Base-by-base conservation (phyloP, 805 yeast genomes). In the Saccharomycopsis fermentans region DNA sequence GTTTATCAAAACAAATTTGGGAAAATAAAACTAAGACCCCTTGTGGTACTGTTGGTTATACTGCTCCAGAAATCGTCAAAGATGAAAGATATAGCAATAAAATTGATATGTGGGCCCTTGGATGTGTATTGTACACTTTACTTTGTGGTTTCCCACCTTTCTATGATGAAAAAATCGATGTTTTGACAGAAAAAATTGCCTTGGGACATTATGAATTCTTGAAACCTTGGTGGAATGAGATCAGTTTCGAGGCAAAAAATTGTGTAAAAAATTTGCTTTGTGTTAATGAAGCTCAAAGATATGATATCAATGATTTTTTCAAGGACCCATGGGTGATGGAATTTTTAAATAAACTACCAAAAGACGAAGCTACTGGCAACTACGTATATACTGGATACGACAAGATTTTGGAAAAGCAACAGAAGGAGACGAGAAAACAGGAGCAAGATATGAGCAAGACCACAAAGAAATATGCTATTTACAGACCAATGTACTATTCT, bases 61-160 rank as follows among this genome's bases (percentile, higher is more conserved):
- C 98, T 1, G 99, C 99, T 0, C 99, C 99, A 0, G 99, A 94
- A 71, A 92, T 94, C 65, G 98, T 94, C 47, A 84, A 86, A 63
- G 98, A 94, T 70, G 96, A 91, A 73, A 79, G 84, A 53, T 94
- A 94, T 69, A 87, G 96, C 1, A 90, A 88, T 74, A 86, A 90
- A 63, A 99, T 94, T 39, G 99, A 94, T 70, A 89, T 94, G 94
- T 94, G 99, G 99, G 97, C 97, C 4, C 76, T 94, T 57, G 99
- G 99, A 0, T 94, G 99, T 73, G 97, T 94, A 0, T 73, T 94
- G 58, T 94, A 94, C 69, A 94, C 98, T 0, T 75, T 94, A 50
- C 74, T 94, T 37, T 94, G 98, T 74, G 99, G 99, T 3, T 94
- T 94, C 73, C 99, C 99, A 0, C 99, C 99, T 4, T 94, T 94